Evolutionary conservation across 1,139 yeast species (phyloP), one percentile per base, ranked within the genome.

Genomic region (Taiozyma sp.): DNA sequence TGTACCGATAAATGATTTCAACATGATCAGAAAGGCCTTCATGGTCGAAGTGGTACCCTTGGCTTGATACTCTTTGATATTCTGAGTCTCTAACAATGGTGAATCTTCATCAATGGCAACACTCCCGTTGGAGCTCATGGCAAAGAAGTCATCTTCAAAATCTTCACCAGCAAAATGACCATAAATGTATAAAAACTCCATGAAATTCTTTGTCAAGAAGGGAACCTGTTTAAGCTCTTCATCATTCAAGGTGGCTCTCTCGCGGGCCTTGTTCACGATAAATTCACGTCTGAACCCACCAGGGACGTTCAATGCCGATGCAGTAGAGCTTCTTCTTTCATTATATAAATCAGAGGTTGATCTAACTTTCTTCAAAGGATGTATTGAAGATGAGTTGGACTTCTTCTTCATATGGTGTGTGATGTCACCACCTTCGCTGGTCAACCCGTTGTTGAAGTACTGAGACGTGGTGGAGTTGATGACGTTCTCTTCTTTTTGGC

Each of bases 81-180:
- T 30, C 23, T 41, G 44, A 29, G 42, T 59, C 23, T 46, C 44
- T 0, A 67, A 61, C 16, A 79, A 55, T 43, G 83, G 78, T 2
- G 75, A 62, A 47, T 71, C 76, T 55, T 83, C 89, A 54, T 78
- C 86, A 23, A 54, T 50, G 52, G 75, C 84, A 9, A 54, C 55
- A 8, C 61, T 68, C 5, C 59, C 60, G 39, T 50, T 49, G 38
- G 56, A 51, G 48, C 62, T 56, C 64, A 70, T 43, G 57, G 77
- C 77, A 55, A 77, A 81, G 53, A 84, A 87, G 56, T 84, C 92
- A 59, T 85, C 91, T 59, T 84, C 90, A 54, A 87, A 76, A 44
- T 83, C 80, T 68, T 87, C 95, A 59, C 95, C 95, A 1, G 93
- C 93, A 68, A 87, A 87, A 71, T 86, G 92, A 5, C 95, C 95